These are phyloP conservation scores for Aspergillus oerlinghausenensis DNA, from an alignment of 2,329 filamentous ascomycete species.

Conservation along the genomic window DNA sequence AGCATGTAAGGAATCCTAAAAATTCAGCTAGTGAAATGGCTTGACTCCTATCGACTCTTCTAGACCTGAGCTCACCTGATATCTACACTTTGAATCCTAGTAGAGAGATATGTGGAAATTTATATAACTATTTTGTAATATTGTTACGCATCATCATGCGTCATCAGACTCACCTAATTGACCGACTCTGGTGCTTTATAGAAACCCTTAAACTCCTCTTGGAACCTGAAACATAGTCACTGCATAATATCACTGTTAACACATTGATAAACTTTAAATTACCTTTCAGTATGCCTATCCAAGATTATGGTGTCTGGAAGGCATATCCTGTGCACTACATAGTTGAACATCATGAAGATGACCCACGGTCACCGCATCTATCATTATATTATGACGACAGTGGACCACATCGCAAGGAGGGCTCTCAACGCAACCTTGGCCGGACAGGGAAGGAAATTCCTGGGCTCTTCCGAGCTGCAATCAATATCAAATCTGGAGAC, in stretches of 20 bases:
- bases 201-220: background rate
- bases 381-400: conserved; percentile 13
- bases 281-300: conserved; percentile 10
- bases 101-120: too few species aligned
- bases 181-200: too few species aligned
- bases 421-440: background rate
- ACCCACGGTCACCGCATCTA: conserved; percentile 1
- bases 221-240: background rate
- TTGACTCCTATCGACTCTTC: background rate
- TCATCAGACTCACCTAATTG: background rate
- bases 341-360: conserved; percentile 7
- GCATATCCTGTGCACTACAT: conserved; percentile 7
- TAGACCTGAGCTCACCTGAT: background rate
- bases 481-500: conserved; percentile 17
- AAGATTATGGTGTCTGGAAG: conserved; percentile 18
- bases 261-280: background rate
- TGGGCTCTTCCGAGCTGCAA: conserved; percentile 11
- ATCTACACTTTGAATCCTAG: background rate
- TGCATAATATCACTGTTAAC: background rate
- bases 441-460: conserved; percentile 5
- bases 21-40: background rate
- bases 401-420: background rate
- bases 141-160: background rate
- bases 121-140: background rate
- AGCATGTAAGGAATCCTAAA: background rate